Percentiles rank a stretch among this genome's conserved stretches.
Evolutionary conservation across 805 yeast species (phyloP).

Genomic region (Sugiyamaella qingdaonensis): DNA sequence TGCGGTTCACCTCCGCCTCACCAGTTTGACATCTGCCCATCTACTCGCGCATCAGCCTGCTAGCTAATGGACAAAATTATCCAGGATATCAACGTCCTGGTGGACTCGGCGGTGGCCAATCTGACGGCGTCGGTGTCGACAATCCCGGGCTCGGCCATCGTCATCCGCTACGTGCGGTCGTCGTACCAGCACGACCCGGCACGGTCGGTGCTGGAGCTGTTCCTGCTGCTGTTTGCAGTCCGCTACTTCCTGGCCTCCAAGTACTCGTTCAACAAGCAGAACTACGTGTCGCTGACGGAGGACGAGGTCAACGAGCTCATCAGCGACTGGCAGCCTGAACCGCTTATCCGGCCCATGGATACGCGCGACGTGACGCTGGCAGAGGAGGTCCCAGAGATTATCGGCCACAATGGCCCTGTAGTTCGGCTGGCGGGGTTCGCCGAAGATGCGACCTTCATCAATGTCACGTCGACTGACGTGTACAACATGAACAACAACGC

Average conservation of each 20-base stretch:
- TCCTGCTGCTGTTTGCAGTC: conserved; percentile 74
- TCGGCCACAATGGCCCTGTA: conserved; percentile 48
- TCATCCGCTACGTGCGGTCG: conserved; percentile 63
- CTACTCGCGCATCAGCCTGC: neutral
- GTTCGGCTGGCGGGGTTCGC: conserved; percentile 30
- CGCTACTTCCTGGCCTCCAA: conserved; percentile 76
- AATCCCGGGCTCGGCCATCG: conserved; percentile 39
- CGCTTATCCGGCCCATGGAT: conserved; percentile 57
- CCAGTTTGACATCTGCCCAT: neutral
- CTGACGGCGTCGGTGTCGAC: conserved; percentile 8
- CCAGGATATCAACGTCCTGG: conserved; percentile 21
- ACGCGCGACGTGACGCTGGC: conserved; percentile 58
- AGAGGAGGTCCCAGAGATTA: conserved; percentile 57
- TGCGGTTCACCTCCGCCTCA: neutral
- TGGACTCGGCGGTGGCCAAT: conserved; percentile 15
- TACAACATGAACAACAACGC: conserved; percentile 53
- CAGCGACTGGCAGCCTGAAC: conserved; percentile 90
- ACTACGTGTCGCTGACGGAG: conserved; percentile 48
- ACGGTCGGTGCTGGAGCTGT: conserved; percentile 75
- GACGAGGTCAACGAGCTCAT: conserved; percentile 76
- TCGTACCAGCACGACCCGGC: conserved; percentile 93
- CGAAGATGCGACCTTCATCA: conserved; percentile 43
- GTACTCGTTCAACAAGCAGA: conserved; percentile 69
- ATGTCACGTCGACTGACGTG: conserved; percentile 70
- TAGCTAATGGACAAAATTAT: conserved; percentile 19